A percentile compares a stretch with the other conserved stretches of the same genome.
These are phyloP conservation scores for Ceratonia siliqua DNA, from an alignment of 306 rosid genomes.

Conservation along the genomic window DNA sequence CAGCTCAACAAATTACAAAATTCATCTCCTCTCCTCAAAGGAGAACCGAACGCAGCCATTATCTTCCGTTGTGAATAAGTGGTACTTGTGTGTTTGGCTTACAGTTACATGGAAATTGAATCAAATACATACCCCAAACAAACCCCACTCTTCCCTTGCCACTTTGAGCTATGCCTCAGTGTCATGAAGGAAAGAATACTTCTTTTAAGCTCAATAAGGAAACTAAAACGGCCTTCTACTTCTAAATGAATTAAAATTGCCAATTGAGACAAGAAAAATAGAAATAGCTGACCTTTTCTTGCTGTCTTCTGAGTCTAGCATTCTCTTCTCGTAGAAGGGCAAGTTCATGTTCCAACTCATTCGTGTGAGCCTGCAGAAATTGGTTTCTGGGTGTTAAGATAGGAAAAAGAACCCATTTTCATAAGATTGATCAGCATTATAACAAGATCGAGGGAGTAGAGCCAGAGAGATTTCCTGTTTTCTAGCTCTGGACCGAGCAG, in stretches of 20 bases:
- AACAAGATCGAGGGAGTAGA: not conserved
- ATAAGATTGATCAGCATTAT: not conserved
- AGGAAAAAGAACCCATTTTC: not conserved
- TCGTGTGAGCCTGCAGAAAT: slow-evolving; percentile 33
- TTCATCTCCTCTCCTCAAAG: no score
- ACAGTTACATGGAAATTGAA: not conserved
- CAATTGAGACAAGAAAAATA: no score
- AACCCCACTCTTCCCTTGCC: no score
- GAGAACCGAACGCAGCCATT: no score
- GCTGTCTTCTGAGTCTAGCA: slow-evolving; percentile 19
- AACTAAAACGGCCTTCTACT: not conserved
- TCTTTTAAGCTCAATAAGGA: not conserved
- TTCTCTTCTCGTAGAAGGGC: slow-evolving; percentile 34
- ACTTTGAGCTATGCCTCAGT: not conserved
- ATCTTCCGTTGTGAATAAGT: not conserved
- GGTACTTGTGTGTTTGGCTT: not conserved
- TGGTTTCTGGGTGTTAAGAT: not conserved
- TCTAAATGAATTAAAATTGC: not conserved
- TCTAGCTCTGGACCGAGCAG: slow-evolving; percentile 39
- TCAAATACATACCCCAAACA: not conserved
- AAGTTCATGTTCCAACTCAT: slow-evolving; percentile 20
- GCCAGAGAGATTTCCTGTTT: slow-evolving; percentile 23
- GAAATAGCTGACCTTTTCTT: slow-evolving; percentile 21
- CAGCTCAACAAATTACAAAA: no score
- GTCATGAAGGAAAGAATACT: not conserved